Base-by-base conservation (phyloP, 179 eudicot genomes). In the Vitellaria paradoxa region DNA sequence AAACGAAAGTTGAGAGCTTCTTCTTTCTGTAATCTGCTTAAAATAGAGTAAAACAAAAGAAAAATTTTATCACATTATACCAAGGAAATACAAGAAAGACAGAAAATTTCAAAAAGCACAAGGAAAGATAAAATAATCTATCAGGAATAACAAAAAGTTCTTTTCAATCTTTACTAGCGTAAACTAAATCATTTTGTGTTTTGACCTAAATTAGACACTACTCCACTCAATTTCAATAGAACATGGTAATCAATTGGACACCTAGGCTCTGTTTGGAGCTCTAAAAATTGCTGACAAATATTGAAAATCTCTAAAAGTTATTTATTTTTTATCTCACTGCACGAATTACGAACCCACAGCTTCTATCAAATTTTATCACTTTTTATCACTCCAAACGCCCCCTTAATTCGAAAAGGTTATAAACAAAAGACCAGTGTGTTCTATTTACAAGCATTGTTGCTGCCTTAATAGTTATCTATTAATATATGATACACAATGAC, bases 1-100 rank as follows among this genome's bases (percentile, higher is more conserved):
- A 82, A 75, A 11, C 93, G 92, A 78, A 89, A 91, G 52, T 62
- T 83, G 56, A 84, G 70, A 13, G 95, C 91, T 80, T 88, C 97
- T 81, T 91, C 93, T 82, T 86, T 91, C 47, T 85, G 97, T 37
- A 77, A 66, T 81, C 97, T 92, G 81, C 68, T 62, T 62, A 78
- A 17, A 83, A 68, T 46, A 47, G 26, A 56, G 60, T 18, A 40
- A 59, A 55, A 49, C 6, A 72, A 57, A 49, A 73, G 73, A 30
- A 62, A 63, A 47, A 69, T 37, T 37, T 59, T 40, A 26, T 20
- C 23, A 57, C 23, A 66, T 59, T 59, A 30, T n/a, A 46, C 13
- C 49, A 50, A 49, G 61, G 18, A 60, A 45, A 45, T 74, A 24
- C 20, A 75, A 40, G 42, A 30, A 37, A 56, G 30, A 4, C 3